Conservation (phyloP, 306 rosid species). For the Vicia sativa region DNA sequence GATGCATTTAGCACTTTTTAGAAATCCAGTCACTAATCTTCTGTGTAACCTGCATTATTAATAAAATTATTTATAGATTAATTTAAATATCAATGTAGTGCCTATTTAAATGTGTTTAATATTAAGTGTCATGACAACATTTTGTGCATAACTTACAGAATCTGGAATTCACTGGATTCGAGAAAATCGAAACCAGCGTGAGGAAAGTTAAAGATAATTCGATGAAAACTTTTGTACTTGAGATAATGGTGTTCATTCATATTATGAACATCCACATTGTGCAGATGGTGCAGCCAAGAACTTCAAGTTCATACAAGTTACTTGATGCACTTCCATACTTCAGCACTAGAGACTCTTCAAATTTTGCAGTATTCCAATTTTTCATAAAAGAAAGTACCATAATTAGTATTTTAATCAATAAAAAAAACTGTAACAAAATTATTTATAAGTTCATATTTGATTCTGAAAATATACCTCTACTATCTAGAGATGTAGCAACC, state of each 20-base stretch:
- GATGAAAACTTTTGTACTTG: not conserved
- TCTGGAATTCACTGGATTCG: fast-evolving
- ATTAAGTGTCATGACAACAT: too few species aligned
- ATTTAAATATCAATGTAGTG: too few species aligned
- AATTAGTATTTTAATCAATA: too few species aligned
- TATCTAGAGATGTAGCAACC: conserved; percentile 48
- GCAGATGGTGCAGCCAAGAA: conserved; percentile 39
- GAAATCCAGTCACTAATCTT: conserved; percentile 34
- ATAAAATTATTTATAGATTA: too few species aligned
- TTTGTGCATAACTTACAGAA: conserved; percentile 11
- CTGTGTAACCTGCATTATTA: conserved; percentile 32
- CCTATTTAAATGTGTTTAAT: too few species aligned
- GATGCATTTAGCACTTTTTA: conserved; percentile 17
- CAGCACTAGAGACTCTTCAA: not conserved
- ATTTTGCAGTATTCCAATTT: not conserved
- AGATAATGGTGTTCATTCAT: conserved; percentile 34
- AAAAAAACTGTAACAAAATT: too few species aligned
- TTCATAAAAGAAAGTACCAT: too few species aligned
- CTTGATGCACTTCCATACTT: not conserved
- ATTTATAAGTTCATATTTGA: too few species aligned
- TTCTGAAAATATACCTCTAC: conserved; percentile 17
- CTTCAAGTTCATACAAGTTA: conserved; percentile 35
- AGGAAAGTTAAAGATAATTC: conserved; percentile 46
- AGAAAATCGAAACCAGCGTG: conserved; percentile 32
- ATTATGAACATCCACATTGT: conserved; percentile 36